phyloP scores from a whole-genome alignment of 2,329 filamentous ascomycete species.

The Microcyclospora pomicola region DNA sequence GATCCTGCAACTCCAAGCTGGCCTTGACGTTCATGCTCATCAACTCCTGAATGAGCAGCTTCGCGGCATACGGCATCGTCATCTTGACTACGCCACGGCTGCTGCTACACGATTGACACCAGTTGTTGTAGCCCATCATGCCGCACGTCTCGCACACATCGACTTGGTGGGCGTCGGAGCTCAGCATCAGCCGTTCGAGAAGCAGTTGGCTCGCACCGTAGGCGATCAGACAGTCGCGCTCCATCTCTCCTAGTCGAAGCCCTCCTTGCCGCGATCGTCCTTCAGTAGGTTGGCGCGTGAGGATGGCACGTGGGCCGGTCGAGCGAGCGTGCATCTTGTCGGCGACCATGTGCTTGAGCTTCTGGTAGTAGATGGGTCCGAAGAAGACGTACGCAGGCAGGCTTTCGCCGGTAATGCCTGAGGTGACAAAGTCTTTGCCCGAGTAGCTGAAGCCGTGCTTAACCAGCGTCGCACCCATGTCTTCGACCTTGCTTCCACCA shows the following conservation, averaged over 20 bases:
- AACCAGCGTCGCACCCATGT: constrained; percentile 76
- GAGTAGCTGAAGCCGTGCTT: constrained; percentile 89
- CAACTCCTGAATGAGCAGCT: constrained; percentile 87
- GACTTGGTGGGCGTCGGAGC: constrained; percentile 76
- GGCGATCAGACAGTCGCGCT: constrained; percentile 92
- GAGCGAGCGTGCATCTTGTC: constrained; percentile 98
- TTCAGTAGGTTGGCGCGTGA: constrained; percentile 92
- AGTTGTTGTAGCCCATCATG: constrained; percentile 88
- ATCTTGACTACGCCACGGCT: constrained; percentile 77
- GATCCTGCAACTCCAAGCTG: constrained; percentile 76
- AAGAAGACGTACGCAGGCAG: constrained; percentile 96
- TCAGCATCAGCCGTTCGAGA: constrained; percentile 87
- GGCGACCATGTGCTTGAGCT: constrained; percentile 99
- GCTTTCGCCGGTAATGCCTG: constrained; percentile 84
- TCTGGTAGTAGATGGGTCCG: constrained; percentile 98
- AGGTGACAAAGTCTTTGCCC: constrained; percentile 93
- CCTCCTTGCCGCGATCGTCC: constrained; percentile 87
- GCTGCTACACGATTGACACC: constrained; percentile 84
- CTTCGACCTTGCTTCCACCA: constrained; percentile 69
- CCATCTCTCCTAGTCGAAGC: constrained; percentile 92
- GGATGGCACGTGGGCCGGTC: constrained; percentile 74
- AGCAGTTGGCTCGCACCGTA: constrained; percentile 90
- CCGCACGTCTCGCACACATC: constrained; percentile 92
- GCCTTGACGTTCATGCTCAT: constrained; percentile 99
- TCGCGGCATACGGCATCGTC: constrained; percentile 95